These are phyloP conservation scores for Chalara sp. DNA, from an alignment of 2,329 filamentous ascomycete species.

Conservation along the genomic window DNA sequence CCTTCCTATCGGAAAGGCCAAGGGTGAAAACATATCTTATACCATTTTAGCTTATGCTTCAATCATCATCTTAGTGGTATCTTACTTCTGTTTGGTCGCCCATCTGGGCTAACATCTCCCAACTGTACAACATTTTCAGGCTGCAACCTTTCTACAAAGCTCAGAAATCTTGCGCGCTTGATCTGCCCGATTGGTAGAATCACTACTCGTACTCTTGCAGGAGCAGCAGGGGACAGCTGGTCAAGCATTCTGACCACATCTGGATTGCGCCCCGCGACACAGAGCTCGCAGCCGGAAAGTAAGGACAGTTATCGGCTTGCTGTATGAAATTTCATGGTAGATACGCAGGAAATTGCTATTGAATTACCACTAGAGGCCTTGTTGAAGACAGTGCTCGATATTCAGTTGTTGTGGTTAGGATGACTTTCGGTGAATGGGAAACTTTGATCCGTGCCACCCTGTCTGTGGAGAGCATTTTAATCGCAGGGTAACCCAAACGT, in stretches of 20 bases:
- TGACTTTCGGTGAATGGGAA: too few relatives aligned
- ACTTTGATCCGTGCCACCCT: too few relatives aligned
- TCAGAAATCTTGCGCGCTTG: constrained; percentile 70
- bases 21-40: constrained; percentile 85
- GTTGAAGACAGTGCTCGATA: too few relatives aligned
- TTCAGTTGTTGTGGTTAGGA: too few relatives aligned
- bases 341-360: too few relatives aligned
- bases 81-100: constrained; percentile 79
- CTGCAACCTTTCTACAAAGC: constrained; percentile 72
- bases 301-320: too few relatives aligned
- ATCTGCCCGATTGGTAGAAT: constrained; percentile 84
- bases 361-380: too few relatives aligned
- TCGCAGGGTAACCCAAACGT: too few relatives aligned
- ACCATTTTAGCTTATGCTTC: neutral
- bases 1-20: constrained; percentile 78
- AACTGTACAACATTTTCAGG: constrained; percentile 76
- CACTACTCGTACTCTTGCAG: constrained; percentile 82
- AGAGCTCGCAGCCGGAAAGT: neutral
- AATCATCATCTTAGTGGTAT: neutral
- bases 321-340: too few relatives aligned
- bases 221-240: constrained; percentile 82
- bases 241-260: constrained; percentile 72
- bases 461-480: too few relatives aligned
- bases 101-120: constrained; percentile 80
- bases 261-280: constrained; percentile 24